Evolutionary conservation across 1,284 basidiomycete species (phyloP), one percentile per base, ranked within the genome.

Genomic region (Erythrobasidium hasegawianum): DNA sequence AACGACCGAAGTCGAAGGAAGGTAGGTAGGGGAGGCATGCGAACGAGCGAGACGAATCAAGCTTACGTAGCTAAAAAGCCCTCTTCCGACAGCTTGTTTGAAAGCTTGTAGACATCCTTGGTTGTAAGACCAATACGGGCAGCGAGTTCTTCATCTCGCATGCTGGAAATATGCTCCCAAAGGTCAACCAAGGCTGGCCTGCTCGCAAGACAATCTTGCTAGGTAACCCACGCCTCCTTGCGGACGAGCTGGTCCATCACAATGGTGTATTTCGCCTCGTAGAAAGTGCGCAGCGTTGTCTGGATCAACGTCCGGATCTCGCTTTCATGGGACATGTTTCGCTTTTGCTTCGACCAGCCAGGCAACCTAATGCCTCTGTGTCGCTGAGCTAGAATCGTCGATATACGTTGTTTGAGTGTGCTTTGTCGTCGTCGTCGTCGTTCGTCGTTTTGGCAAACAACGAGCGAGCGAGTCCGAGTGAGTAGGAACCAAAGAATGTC

Each of bases 21-120:
- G 18, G 24, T 18, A 54, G 22, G 49, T 10, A 52, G 20, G 49
- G 20, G 22, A 20, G 16, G 29, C n/a, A 33, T 5, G 22, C 20
- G 4, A 27, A 54, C 11, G 45, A 18, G 33, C 22, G 13, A 40
- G 8, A 52, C 5, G 14, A 20, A 39, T 10, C 33, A 60, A 14
- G 55, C 87, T 76, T 75, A 91, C 90, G 89, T 83, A 77, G 87
- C 84, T 43, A 95, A 84, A 43, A 98, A 81, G 68, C 87, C 84
- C 78, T 97, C 91, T 69, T 87, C 87, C 58, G 88, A 83, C 65
- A 98, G 82, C 59, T 87, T 87, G 11, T 89, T 89, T 76, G 92
- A 88, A 76, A 96, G 82, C 79, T 94, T 95, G 77, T 90, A 88
- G 70, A 97, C 81, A 78, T 98, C 96, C 76, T 94, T 95, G n/a